A percentile compares a stretch with the other conserved stretches of the same genome.
phyloP scores from a whole-genome alignment of 192 early-diverging fungal species.

The Coemansia erecta region DNA sequence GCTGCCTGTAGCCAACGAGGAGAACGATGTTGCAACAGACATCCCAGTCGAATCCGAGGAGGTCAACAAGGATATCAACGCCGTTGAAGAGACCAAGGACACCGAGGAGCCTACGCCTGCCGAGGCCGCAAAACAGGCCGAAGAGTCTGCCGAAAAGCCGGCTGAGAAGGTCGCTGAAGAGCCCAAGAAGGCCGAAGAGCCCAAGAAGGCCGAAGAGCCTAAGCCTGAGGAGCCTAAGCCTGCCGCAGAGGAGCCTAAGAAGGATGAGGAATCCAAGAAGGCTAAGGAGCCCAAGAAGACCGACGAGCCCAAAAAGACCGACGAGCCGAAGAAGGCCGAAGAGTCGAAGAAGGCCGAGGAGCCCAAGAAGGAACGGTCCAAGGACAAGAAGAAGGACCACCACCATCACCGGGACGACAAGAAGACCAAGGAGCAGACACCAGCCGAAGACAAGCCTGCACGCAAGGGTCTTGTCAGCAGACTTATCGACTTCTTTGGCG shows the following conservation, averaged over 20 bases:
- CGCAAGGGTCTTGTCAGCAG: constrained; percentile 50
- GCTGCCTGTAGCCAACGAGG: neutral
- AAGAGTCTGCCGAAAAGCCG: constrained; percentile 7
- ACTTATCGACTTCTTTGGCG: constrained; percentile 52
- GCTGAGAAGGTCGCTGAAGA: constrained; percentile 1
- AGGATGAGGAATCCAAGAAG: constrained; percentile 9
- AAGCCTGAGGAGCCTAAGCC: constrained; percentile 2
- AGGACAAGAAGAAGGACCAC: constrained; percentile 22
- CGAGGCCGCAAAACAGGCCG: constrained; percentile 2
- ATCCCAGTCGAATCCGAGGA: neutral
- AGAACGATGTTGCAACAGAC: neutral
- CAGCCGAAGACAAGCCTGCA: constrained; percentile 29
- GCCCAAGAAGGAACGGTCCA: constrained; percentile 8
- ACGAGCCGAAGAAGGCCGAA: constrained; percentile 9
- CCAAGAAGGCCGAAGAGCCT: constrained; percentile 7
- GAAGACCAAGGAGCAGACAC: constrained; percentile 24
- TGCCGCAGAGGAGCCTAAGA: constrained; percentile 8
- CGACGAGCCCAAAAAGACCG: constrained; percentile 10
- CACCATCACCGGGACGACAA: constrained; percentile 26
- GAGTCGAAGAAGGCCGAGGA: constrained; percentile 10
- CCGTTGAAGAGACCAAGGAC: neutral
- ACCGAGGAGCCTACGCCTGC: constrained; percentile 1
- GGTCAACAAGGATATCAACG: neutral
- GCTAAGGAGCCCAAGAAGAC: constrained; percentile 6
- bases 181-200: constrained; percentile 11